Percentiles rank a stretch among this genome's conserved stretches.
Evolutionary conservation across 768 basidiomycete genomes (phyloP).

Genomic region (Mycena kentingensis): DNA sequence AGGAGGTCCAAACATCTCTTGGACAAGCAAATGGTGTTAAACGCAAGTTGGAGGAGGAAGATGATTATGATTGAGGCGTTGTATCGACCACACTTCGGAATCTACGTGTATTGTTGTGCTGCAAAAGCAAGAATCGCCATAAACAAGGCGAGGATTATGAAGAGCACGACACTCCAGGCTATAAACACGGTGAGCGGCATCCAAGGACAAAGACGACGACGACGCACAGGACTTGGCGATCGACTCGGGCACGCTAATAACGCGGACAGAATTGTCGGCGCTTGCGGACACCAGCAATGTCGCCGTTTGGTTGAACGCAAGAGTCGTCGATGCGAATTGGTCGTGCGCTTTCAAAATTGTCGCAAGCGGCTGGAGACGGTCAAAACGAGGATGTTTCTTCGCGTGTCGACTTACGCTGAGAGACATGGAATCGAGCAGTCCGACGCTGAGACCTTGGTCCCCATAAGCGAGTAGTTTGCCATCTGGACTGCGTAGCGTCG

Average conservation of each 20-base stretch:
- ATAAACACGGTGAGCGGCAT: not conserved
- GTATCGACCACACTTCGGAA: constrained; percentile 15
- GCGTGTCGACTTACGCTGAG: constrained; percentile 58
- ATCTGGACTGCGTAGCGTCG: constrained; percentile 56
- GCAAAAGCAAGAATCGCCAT: constrained; percentile 32
- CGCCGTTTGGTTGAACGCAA: constrained; percentile 85
- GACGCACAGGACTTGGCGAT: constrained; percentile 56
- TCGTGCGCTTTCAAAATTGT: constrained; percentile 92
- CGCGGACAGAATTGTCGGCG: constrained; percentile 84
- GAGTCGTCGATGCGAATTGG: constrained; percentile 88
- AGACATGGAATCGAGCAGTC: constrained; percentile 77
- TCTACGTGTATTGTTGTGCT: constrained; percentile 18
- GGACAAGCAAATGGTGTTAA: constrained; percentile 64
- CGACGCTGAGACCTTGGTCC: constrained; percentile 82
- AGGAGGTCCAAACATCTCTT: constrained; percentile 63
- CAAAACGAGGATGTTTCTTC: not conserved
- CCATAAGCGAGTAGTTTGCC: constrained; percentile 86
- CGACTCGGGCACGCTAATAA: constrained; percentile 70
- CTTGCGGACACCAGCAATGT: constrained; percentile 86
- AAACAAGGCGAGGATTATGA: constrained; percentile 36
- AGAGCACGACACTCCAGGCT: constrained; percentile 35
- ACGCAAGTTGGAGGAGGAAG: constrained; percentile 82
- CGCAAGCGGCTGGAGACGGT: constrained; percentile 67
- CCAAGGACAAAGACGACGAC: not conserved
- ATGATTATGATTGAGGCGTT: constrained; percentile 57